These are phyloP conservation scores for Basipetospora chlamydospora DNA, from an alignment of 2,329 filamentous ascomycete genomes.

Conservation along the genomic window DNA sequence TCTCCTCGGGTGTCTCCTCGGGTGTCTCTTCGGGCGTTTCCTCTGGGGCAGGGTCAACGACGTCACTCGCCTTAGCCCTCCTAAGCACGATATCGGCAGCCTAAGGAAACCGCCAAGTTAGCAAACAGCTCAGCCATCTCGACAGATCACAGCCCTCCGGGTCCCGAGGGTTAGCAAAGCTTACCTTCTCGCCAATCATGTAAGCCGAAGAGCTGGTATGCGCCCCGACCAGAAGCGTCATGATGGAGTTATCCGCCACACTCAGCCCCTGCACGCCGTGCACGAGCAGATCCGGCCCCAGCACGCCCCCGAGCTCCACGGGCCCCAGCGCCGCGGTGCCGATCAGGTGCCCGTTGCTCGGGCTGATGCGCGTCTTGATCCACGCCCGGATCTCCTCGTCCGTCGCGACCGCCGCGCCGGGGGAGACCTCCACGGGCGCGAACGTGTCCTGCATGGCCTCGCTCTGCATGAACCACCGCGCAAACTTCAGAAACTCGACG, in stretches of 20 bases:
- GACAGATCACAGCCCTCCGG: too few relatives aligned
- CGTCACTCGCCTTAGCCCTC: not conserved
- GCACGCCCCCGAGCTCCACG: constrained; percentile 8
- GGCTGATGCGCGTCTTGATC: constrained; percentile 5
- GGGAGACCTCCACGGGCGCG: constrained; percentile 20
- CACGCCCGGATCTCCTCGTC: constrained; percentile 10
- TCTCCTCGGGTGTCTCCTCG: too few relatives aligned
- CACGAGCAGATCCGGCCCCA: constrained; percentile 17
- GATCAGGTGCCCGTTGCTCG: constrained; percentile 7
- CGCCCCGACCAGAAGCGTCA: constrained; percentile 25
- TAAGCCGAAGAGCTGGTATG: constrained; percentile 30
- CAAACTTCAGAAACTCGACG: constrained; percentile 21
- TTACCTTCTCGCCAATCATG: constrained; percentile 26
- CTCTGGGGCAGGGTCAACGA: too few relatives aligned
- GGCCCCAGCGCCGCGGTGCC: constrained; percentile 7
- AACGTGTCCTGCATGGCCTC: constrained; percentile 18
- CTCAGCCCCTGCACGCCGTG: constrained; percentile 23
- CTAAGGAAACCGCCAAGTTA: not conserved
- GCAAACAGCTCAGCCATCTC: too few relatives aligned
- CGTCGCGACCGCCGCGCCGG: constrained; percentile 16
- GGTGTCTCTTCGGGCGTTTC: too few relatives aligned
- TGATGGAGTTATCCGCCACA: constrained; percentile 24
- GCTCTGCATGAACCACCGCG: constrained; percentile 16
- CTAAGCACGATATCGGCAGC: constrained; percentile 8
- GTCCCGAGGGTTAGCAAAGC: too few relatives aligned